Evolutionary conservation across 371 early-diverging fungal species (phyloP).

Genomic region (Parasitella parasitica): DNA sequence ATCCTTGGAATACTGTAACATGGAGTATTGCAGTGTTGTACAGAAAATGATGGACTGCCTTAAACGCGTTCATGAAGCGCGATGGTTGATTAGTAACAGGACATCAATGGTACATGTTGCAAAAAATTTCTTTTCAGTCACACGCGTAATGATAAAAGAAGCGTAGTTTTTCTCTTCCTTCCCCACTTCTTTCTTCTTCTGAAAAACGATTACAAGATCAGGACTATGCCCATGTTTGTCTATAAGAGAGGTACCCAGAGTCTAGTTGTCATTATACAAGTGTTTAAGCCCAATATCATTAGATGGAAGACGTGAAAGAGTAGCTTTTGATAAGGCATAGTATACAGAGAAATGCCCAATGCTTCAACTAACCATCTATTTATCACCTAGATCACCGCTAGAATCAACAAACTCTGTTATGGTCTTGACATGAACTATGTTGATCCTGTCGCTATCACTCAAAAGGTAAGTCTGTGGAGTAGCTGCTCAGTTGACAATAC

Average conservation of each 20-base stretch:
- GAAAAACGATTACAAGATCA: not conserved
- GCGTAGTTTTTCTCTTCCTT: not conserved
- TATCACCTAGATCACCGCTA: constrained; percentile 75
- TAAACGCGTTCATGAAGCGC: constrained; percentile 5
- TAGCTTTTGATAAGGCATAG: constrained; percentile 85
- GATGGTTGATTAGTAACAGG: not conserved
- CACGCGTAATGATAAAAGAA: not conserved
- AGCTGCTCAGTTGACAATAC: too few species aligned
- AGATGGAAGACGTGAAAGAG: constrained; percentile 83
- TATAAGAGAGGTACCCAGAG: constrained; percentile 66
- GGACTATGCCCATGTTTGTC: constrained; percentile 63
- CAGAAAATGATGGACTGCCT: not conserved
- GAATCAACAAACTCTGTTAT: constrained; percentile 86
- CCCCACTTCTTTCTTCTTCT: not conserved
- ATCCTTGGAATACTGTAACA: too few species aligned
- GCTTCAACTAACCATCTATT: too few species aligned
- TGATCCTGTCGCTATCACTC: constrained; percentile 83
- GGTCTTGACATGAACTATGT: constrained; percentile 84
- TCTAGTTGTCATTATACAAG: not conserved
- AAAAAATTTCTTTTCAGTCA: not conserved
- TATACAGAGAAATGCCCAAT: too few species aligned
- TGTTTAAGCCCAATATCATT: not conserved
- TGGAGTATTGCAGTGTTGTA: constrained; percentile 2
- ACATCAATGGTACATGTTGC: not conserved
- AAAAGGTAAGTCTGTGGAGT: constrained; percentile 71